Percentiles rank a stretch among this genome's conserved stretches.
Conservation (phyloP, 257 asterid species). For the Eustoma russellianum region DNA sequence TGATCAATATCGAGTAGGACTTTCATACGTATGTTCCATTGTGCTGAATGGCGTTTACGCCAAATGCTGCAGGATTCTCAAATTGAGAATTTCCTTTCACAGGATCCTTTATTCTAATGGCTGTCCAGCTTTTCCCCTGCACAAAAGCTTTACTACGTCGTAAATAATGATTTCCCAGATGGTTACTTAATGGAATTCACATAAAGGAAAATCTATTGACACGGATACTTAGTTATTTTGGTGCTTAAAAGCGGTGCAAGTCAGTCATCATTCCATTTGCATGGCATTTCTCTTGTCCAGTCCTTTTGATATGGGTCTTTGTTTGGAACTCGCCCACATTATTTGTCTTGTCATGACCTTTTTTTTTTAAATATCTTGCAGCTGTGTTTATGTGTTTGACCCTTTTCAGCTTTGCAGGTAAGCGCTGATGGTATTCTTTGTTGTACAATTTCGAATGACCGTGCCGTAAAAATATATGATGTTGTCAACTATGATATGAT, state of each 20-base stretch:
- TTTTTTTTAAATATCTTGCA: slow-evolving; percentile 6
- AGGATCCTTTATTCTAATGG: too few species aligned
- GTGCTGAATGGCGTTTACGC: neutral
- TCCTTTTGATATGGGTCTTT: neutral
- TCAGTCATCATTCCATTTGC: neutral
- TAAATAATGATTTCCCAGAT: too few species aligned
- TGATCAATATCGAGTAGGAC: too few species aligned
- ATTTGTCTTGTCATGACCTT: neutral
- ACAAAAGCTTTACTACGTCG: too few species aligned
- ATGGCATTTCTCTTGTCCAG: neutral
- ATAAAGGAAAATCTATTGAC: too few species aligned
- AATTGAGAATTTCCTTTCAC: too few species aligned
- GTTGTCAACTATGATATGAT: slow-evolving; percentile 98
- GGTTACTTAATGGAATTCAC: too few species aligned
- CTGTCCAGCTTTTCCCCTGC: too few species aligned
- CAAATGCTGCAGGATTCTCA: neutral
- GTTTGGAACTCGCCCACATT: too few species aligned
- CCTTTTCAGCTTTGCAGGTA: slow-evolving; percentile 53
- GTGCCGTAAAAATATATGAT: slow-evolving; percentile 86
- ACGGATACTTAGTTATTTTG: too few species aligned
- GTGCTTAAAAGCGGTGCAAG: too few species aligned
- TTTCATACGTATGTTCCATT: too few species aligned
- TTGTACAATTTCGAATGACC: slow-evolving; percentile 89
- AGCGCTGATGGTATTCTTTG: slow-evolving; percentile 91
- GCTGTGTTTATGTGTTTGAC: slow-evolving; percentile 14